Evolutionary conservation across 129 eudicot species (phyloP).

Genomic region (Helianthus tuberosus): DNA sequence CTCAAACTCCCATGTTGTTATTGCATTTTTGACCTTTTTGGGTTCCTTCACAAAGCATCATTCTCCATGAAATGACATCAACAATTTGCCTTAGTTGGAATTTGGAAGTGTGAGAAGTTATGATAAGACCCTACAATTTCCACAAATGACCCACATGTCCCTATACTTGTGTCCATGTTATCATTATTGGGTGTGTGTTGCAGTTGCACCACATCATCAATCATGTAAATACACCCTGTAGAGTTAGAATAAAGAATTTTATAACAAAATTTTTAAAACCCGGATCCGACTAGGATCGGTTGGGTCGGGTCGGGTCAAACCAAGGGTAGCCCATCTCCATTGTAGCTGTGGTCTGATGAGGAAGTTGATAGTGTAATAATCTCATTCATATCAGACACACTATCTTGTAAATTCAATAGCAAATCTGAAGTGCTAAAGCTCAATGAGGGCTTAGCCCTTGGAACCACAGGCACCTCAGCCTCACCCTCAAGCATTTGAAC

Average conservation of each 20-base stretch:
- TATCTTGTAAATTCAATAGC: conserved; percentile 69
- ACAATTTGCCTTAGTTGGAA: conserved; percentile 9
- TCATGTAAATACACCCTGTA: conserved; percentile 27
- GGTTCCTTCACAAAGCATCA: conserved; percentile 49
- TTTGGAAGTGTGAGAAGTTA: conserved; percentile 27
- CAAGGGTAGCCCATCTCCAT: conserved; percentile 42
- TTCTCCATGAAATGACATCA: conserved; percentile 37
- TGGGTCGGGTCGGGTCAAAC: conserved; percentile 31
- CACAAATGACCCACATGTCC: conserved; percentile 34
- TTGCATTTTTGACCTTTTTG: conserved; percentile 43
- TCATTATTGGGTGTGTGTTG: conserved; percentile 29
- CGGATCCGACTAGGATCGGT: conserved; percentile 5
- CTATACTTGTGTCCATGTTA: conserved; percentile 17
- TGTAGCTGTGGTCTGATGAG: conserved; percentile 62
- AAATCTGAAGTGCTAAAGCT: conserved; percentile 77
- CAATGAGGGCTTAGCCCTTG: conserved; percentile 65
- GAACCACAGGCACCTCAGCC: conserved; percentile 73
- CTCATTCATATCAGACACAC: conserved; percentile 80
- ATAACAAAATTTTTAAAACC: conserved; percentile 29
- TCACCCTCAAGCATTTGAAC: conserved; percentile 85
- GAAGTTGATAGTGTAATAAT: conserved; percentile 56
- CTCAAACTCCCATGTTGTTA: conserved; percentile 51
- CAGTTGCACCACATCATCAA: conserved; percentile 30
- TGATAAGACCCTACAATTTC: conserved; percentile 34
- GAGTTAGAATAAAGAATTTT: conserved; percentile 20